Evolutionary conservation across 129 eudicot genomes (phyloP), one percentile per base, ranked within the genome.

Genomic region (Tanacetum coccineum): DNA sequence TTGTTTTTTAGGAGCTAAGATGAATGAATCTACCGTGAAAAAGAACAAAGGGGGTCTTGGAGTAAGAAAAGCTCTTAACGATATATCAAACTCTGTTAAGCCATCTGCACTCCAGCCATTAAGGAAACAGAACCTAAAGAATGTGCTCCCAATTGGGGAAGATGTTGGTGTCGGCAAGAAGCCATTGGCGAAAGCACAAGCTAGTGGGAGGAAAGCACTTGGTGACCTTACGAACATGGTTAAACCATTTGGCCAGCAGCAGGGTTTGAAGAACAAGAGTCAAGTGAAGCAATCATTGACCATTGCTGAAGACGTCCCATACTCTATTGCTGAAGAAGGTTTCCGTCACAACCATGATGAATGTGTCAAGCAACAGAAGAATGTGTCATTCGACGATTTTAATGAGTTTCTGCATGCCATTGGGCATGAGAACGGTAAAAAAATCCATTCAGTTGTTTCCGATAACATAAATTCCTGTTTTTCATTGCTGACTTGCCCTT

Each of bases 31-130:
- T 17, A 64, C 73, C 62, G 67, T 59, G 13, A 74, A 75, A 45
- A 80, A 75, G 77, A 80, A 75, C 21, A 76, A 64, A 46, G 66
- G 74, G 15, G 74, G 78, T 66, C 75, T 80, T 76, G 82, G 77
- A 59, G 87, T 79, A 74, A 88, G 96, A 75, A 88, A 76, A 81
- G 89, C 92, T 1, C 88, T 85, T 28, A 79, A 83, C 46, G 96
- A 88, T 60, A 81, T 88, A 68, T 85, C 96, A 18, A 88, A 88
- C 70, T 81, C 96, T 0, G 82, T 75, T 15, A 84, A 84, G 53
- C 79, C 95, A 46, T 77, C 81, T 20, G 76, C 73, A 74, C 74
- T 77, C 11, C 85, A 74, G 70, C 36, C 87, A 14, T 74, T 80
- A 51, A 79, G 57, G 64, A 87, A 79, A 74, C 83, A 80, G 20